Conservation (phyloP, 1,284 basidiomycete genomes). For the Xerocomus cyaneibrunnescens region DNA sequence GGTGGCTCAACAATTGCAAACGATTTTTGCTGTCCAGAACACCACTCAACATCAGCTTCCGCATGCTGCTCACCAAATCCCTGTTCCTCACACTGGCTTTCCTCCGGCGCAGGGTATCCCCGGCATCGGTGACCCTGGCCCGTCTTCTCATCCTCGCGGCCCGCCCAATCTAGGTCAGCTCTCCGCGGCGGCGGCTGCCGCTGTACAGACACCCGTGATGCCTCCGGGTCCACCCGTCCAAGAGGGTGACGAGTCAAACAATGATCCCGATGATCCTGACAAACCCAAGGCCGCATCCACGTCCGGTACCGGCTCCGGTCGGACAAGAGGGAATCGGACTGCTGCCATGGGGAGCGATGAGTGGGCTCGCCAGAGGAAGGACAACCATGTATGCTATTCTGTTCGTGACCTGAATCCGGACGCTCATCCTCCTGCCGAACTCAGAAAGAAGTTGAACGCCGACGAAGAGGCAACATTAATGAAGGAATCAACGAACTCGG, state of each 20-base stretch:
- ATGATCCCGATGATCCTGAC: constrained; percentile 39
- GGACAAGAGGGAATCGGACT: constrained; percentile 47
- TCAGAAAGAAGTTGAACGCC: constrained; percentile 96
- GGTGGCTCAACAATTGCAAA: constrained; percentile 32
- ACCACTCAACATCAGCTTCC: constrained; percentile 25
- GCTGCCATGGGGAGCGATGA: constrained; percentile 71
- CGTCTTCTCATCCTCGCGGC: constrained; percentile 71
- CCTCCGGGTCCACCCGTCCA: constrained; percentile 31
- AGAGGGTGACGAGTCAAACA: constrained; percentile 39
- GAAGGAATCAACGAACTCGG: constrained; percentile 93
- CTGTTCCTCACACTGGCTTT: constrained; percentile 21
- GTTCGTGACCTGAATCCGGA: neutral
- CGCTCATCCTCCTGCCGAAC: constrained; percentile 2
- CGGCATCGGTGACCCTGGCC: constrained; percentile 59
- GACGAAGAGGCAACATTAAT: constrained; percentile 92
- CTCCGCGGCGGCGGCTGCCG: constrained; percentile 45
- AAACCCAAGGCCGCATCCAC: constrained; percentile 19
- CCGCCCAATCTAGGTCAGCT: constrained; percentile 65
- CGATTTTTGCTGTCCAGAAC: constrained; percentile 29
- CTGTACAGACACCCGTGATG: constrained; percentile 42
- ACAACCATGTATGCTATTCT: constrained; percentile 67
- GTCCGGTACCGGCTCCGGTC: constrained; percentile 35
- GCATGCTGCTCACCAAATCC: constrained; percentile 24
- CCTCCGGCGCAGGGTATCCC: constrained; percentile 22
- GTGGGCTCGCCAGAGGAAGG: constrained; percentile 80